Percentiles rank a stretch among this genome's conserved stretches.
Conservation (phyloP, 2,329 filamentous ascomycete species). For the Ceratocystis harringtonii region DNA sequence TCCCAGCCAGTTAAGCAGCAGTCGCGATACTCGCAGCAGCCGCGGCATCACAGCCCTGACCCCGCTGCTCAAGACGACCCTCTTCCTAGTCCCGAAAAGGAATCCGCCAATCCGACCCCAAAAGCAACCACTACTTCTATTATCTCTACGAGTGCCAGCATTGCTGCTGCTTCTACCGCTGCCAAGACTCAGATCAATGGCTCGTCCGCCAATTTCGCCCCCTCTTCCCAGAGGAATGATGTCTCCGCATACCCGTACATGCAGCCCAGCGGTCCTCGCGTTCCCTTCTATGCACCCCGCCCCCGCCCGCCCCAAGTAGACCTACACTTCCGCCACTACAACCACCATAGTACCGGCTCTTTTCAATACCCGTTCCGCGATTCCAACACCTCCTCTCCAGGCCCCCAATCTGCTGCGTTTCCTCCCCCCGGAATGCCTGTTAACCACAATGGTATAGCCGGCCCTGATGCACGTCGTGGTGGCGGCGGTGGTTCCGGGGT, state of each 20-base stretch:
- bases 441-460: constrained; percentile 19
- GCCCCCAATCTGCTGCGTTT: constrained; percentile 32
- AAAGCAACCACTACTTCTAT: not conserved
- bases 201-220: constrained; percentile 6
- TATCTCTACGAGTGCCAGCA: no score
- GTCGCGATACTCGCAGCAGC: not conserved
- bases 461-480: constrained; percentile 23
- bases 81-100: not conserved
- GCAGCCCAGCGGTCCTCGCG: constrained; percentile 1
- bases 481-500: constrained; percentile 20
- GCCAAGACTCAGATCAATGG: constrained; percentile 1
- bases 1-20: not conserved
- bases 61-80: not conserved
- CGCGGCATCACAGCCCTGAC: not conserved
- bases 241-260: not conserved
- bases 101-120: not conserved
- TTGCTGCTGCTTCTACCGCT: not conserved
- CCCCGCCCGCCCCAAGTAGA: constrained; percentile 12
- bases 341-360: constrained; percentile 39
- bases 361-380: constrained; percentile 40
- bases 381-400: constrained; percentile 44
- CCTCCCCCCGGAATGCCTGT: constrained; percentile 32
- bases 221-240: constrained; percentile 4
- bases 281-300: constrained; percentile 9
- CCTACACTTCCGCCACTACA: constrained; percentile 18